Base-by-base conservation (phyloP, 1,284 basidiomycete species). In the Cystobasidium slooffiae region DNA sequence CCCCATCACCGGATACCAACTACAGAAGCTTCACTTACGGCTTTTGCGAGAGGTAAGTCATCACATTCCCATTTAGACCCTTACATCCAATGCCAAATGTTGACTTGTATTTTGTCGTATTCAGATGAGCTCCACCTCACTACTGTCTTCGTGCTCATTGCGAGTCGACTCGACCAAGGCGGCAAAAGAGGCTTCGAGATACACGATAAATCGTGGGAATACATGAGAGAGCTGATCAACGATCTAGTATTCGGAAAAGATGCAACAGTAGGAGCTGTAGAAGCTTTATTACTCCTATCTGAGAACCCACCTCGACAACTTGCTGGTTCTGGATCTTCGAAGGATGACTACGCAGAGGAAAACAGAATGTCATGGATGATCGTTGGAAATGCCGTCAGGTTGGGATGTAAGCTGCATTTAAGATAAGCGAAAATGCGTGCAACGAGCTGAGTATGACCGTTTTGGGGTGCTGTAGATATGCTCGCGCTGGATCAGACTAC, bases 91-190 rank as follows among this genome's bases (percentile, higher is more conserved):
- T 43, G 44, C 43, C 37, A 39, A 61, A 39, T 51, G 20, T 46
- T 52, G 10, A 10, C 6, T 18, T 39, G 18, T 59, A n/a, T n/a
- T n/a, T n/a, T n/a, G n/a, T 59, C 12, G 82, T 82, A 0, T 63
- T 67, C 75, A 18, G 81, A 82, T 43, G 84, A 85, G 75, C 79
- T 81, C 5, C 83, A 84, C 55, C 79, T 85, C 10, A 76, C 83
- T 14, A 81, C 83, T 1, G 81, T 83, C 4, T 81, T 84, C 69
- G 80, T 84, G 68, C 82, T 84, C 66, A 84, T 85, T 43, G 82
- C 83, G 1, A 82, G 81, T 68, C 79, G 83, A 12, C 79, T 82
- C 64, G 75, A 77, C 83, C 74, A 61, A 56, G 73, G 76, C 56
- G 52, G 56, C 53, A 22, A 44, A 39, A 22, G 61, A 20, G 51